These are phyloP conservation scores for Paspalum notatum DNA, from an alignment of 176 grass and related monocot species.

Conservation along the genomic window DNA sequence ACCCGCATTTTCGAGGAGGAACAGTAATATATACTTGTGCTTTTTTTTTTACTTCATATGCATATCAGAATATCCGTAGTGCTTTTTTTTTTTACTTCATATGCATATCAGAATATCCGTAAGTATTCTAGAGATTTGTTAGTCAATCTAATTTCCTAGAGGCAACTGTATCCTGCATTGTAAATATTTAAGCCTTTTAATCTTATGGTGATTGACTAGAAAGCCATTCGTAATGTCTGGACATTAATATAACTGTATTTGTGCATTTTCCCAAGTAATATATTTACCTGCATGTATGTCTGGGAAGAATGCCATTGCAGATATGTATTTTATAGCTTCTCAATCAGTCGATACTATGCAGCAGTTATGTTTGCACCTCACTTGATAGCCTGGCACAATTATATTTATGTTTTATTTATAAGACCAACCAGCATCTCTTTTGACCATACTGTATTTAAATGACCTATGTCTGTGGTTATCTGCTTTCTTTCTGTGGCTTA, in stretches of 20 bases:
- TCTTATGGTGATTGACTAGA: conserved; percentile 13
- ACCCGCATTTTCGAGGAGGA: not conserved
- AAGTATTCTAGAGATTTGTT: not conserved
- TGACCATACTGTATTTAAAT: not conserved
- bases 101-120: not conserved
- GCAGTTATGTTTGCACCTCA: not conserved
- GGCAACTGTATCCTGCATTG: not conserved
- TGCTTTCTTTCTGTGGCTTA: not conserved
- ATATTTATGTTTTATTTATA: not conserved
- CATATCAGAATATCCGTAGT: not conserved
- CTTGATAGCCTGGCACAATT: conserved; percentile 1
- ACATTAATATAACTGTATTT: conserved; percentile 1
- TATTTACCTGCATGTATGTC: conserved; percentile 12
- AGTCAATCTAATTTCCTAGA: not conserved
- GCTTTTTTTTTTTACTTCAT: not conserved
- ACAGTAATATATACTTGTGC: not conserved
- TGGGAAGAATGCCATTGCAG: not conserved
- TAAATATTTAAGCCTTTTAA: not conserved
- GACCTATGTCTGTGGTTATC: not conserved
- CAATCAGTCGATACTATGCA: not conserved
- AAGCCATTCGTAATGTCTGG: not conserved
- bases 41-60: not conserved
- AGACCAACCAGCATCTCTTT: not conserved
- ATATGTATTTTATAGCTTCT: conserved; percentile 11
- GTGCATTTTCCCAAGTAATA: not conserved